Base-by-base conservation (phyloP, 306 rosid species). In the Rosa lucieae region DNA sequence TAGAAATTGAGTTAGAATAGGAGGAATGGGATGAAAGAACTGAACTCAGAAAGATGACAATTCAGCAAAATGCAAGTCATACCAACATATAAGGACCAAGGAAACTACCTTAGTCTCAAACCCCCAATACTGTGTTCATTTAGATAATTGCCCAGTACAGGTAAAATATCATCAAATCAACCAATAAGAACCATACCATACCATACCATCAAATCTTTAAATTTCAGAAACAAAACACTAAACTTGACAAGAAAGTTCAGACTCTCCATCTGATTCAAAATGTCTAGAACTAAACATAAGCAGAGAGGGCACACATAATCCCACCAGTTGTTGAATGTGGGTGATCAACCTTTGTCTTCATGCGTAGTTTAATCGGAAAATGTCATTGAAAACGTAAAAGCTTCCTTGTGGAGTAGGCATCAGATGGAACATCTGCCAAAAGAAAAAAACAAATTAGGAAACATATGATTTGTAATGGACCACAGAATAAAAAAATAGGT, bases 291-390 rank as follows among this genome's bases (percentile, higher is more conserved):
- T 69, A 82, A 59, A 84, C 77, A 5, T 23, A 72, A 76, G 83
- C 79, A 86, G 81, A 71, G 80, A 70, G 79, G 74, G 81, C 75
- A 53, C 82, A 81, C 69, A 70, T 23, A 70, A 17, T 47, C 66
- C 61, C 67, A 43, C 66, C 56, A 63, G 61, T 47, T 15, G 78
- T 55, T 53, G 62, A 75, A 79, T 35, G 32, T 49, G 70, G 10
- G 58, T 3, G 40, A 77, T 80, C 42, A 40, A 37, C 56, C 72
- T 40, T 77, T 29, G 40, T 61, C 82, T 81, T 94, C 92, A 94
- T 0, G 99, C 99, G 63, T 94, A 94, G 86, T 94, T 94, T 91
- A 94, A 83, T 37, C 99, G 94, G 89, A 94, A 94, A 72, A 94
- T 89, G 84, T 94, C 99, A 77, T 94, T 94, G 84, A 85, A 85